Evolutionary conservation across 495 filamentous ascomycete genomes (phyloP).

Genomic region (Lasiosphaeris hirsuta): DNA sequence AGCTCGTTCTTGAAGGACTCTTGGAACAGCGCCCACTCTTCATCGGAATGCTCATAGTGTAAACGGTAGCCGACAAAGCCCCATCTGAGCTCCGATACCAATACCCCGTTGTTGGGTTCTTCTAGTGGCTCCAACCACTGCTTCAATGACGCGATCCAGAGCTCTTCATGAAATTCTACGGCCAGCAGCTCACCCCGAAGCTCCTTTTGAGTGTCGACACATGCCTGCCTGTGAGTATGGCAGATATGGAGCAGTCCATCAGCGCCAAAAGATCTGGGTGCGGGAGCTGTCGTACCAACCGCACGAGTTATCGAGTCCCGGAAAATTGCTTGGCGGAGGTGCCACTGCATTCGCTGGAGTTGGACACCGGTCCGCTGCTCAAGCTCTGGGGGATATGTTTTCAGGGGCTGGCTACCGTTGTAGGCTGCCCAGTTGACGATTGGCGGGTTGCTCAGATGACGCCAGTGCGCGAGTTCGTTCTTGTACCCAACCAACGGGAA

Average conservation of each 20-base stretch:
- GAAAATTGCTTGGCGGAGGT: conserved; percentile 1
- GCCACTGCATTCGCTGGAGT: neutral
- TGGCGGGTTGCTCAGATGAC: neutral
- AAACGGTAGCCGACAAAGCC: conserved; percentile 20
- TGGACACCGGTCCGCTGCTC: conserved; percentile 1
- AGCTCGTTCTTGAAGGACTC: too few species aligned
- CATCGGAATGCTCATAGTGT: conserved; percentile 10
- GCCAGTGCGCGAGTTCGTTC: conserved; percentile 11
- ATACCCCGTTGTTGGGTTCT: too few species aligned
- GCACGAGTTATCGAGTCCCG: too few species aligned
- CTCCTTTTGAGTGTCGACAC: conserved; percentile 9
- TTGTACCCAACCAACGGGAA: conserved; percentile 14
- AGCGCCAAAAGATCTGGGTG: too few species aligned
- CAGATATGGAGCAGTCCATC: too few species aligned
- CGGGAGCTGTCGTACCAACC: neutral
- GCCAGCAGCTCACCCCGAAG: conserved; percentile 9
- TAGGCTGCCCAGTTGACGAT: conserved; percentile 9
- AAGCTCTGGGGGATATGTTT: neutral
- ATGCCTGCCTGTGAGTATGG: neutral
- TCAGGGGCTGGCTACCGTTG: neutral
- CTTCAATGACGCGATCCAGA: conserved; percentile 13
- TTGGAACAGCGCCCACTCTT: conserved; percentile 12
- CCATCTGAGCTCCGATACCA: conserved; percentile 9
- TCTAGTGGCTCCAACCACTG: neutral
- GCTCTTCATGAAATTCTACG: conserved; percentile 1